Evolutionary conservation across 257 asterid species (phyloP).

Genomic region (Solanum bukasovii): DNA sequence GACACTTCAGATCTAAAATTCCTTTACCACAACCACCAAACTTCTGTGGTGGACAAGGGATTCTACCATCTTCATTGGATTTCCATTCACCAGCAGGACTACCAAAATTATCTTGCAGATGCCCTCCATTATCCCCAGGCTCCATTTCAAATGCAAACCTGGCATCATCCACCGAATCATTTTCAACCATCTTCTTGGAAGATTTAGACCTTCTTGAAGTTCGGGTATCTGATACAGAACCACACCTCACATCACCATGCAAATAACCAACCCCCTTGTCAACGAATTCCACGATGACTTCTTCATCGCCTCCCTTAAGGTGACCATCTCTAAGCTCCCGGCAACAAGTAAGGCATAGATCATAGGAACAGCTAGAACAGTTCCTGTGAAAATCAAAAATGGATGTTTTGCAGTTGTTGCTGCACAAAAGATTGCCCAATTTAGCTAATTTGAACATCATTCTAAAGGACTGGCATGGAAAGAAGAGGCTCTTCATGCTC

Average conservation of each 20-base stretch:
- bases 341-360: conserved; percentile 79
- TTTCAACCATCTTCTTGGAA: background rate
- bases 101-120: background rate
- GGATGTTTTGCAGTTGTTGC: conserved; percentile 75
- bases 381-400: conserved; percentile 67
- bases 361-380: conserved; percentile 64
- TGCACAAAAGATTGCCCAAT: conserved; percentile 20
- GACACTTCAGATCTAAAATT: conserved; percentile 21
- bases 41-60: conserved; percentile 36
- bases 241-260: conserved; percentile 20
- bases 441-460: background rate
- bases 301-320: conserved; percentile 32
- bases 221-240: background rate
- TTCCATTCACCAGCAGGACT: conserved; percentile 22
- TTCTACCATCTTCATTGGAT: conserved; percentile 25
- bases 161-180: background rate
- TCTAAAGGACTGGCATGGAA: background rate
- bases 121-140: background rate
- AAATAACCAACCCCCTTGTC: conserved; percentile 27
- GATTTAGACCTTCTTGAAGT: background rate
- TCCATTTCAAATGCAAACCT: background rate
- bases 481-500: conserved; percentile 5
- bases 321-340: conserved; percentile 64
- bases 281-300: conserved; percentile 7
- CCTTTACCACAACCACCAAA: conserved; percentile 42